Base-by-base conservation (phyloP, 1,139 yeast genomes). In the Yamadazyma taylorii region DNA sequence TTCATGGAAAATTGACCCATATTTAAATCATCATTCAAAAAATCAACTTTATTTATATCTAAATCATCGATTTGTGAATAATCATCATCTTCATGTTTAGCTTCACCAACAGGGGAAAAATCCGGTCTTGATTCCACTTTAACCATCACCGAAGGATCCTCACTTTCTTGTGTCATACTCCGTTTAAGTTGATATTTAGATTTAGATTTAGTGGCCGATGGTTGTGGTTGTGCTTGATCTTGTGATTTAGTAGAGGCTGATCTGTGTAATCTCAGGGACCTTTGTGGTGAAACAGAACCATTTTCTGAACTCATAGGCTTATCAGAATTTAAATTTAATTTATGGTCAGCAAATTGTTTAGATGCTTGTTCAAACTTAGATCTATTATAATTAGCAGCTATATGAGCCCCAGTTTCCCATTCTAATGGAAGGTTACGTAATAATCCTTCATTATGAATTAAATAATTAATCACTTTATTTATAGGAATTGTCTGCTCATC, bases 381-480 rank as follows among this genome's bases (percentile, higher is more conserved):
- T 17, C 51, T 44, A 33, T 45, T 42, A 36, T 56, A 55, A 34
- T 56, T 61, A 6, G 74, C 73, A 17, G 75, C 74, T 16, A 69
- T 63, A 12, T 56, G 42, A 2, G 73, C 72, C 2, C 74, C 75
- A 37, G 54, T 55, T 39, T 70, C 76, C 76, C 76, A 71, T 38
- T 68, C 75, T 34, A 69, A 52, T 0, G 76, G 75, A 19, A 63
- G 48, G 37, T 64, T 62, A 30, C 56, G 54, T 34, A 71, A 56
- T 33, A 70, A 49, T 9, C 66, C 66, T 43, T 66, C 55, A 22
- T 69, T 56, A 30, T 58, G 58, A 24, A 75, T 66, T 34, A 78
- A 53, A 42, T 69, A 60, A 7, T 64, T 52, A 9, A 78, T 75
- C 12, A 76, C 72, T 42, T 68, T 66, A 47, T 78, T 78, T 30